Base-by-base conservation (phyloP, 331 rosid species). In the Cucumis variabilis region DNA sequence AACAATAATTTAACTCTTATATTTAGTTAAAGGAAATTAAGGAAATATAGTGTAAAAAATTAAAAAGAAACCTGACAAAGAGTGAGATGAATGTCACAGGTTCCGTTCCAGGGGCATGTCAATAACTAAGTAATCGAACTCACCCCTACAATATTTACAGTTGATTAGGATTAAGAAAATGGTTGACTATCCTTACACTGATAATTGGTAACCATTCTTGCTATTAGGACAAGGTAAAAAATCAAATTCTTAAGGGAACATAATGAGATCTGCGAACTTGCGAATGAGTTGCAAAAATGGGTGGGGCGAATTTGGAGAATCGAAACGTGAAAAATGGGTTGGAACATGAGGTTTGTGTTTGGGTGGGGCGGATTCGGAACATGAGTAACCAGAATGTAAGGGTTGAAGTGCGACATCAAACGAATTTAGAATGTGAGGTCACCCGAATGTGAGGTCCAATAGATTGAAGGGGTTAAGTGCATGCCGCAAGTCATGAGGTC, bases 81-180 rank as follows among this genome's bases (percentile, higher is more conserved):
- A 85, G 99, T 97, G 75, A 97, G 95, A 89, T 97, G 99, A 89
- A 96, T 97, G 90, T 97, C 99, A 87, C 99, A 98, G 58, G 99
- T 97, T 92, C 99, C 99, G 33, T 33, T 33, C 1, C 3, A 99
- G 98, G 88, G 99, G 99, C 99, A 97, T 97, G 88, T 96, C 99
- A 24, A 97, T 89, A 72, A 97, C 91, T 86, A 97, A 98, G 91
- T 97, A 97, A 92, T 97, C 99, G 90, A 97, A 89, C 91, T 96
- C 99, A 5, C 98, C 99, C 99, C 99, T 97, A 70, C 92, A 92
- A 27, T 80, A 28, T 88, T 25, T 85, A 60, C 70, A 62, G 60
- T 5, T 41, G 74, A 63, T 62, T 83, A 83, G 60, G 73, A 83
- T 82, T 63, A 63, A 33, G 41, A 83, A 41, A 48, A 83, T 82